Evolutionary conservation across 495 filamentous ascomycete genomes (phyloP).

Genomic region (Xylaria acuta): DNA sequence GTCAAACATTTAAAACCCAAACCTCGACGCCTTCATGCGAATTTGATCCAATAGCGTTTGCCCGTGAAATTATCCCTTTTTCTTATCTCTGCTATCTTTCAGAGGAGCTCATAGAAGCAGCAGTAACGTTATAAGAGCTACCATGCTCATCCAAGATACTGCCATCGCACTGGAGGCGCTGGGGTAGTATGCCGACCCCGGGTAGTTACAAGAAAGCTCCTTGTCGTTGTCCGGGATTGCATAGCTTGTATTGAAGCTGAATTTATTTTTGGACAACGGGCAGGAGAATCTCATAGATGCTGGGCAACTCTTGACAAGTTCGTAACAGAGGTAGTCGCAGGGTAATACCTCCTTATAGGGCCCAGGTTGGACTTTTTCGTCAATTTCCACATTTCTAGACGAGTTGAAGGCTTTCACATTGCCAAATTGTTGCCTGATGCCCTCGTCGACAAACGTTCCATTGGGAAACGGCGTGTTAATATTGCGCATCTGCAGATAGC

Average conservation of each 20-base stretch:
- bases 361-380: conserved; percentile 73
- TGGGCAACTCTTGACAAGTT: conserved; percentile 83
- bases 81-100: not conserved
- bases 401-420: conserved; percentile 46
- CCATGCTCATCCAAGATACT: conserved; percentile 33
- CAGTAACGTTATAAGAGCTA: conserved; percentile 23
- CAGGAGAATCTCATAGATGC: conserved; percentile 78
- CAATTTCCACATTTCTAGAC: conserved; percentile 75
- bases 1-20: conserved; percentile 12
- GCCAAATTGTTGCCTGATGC: conserved; percentile 31
- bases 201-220: conserved; percentile 52
- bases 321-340: conserved; percentile 82
- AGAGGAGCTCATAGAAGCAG: conserved; percentile 29
- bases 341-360: conserved; percentile 94
- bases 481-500: conserved; percentile 71
- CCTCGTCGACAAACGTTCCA: conserved; percentile 56
- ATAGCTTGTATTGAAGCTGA: conserved; percentile 70
- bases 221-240: conserved; percentile 42
- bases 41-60: conserved; percentile 18
- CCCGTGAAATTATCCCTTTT: conserved; percentile 9
- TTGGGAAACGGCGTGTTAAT: conserved; percentile 72
- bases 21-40: conserved; percentile 27
- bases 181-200: conserved; percentile 48
- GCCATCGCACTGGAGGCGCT: conserved; percentile 30
- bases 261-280: conserved; percentile 57